Percentiles rank a stretch among this genome's conserved stretches.
These are phyloP conservation scores for Corchorus capsularis DNA, from an alignment of 345 rosid species.

Conservation along the genomic window DNA sequence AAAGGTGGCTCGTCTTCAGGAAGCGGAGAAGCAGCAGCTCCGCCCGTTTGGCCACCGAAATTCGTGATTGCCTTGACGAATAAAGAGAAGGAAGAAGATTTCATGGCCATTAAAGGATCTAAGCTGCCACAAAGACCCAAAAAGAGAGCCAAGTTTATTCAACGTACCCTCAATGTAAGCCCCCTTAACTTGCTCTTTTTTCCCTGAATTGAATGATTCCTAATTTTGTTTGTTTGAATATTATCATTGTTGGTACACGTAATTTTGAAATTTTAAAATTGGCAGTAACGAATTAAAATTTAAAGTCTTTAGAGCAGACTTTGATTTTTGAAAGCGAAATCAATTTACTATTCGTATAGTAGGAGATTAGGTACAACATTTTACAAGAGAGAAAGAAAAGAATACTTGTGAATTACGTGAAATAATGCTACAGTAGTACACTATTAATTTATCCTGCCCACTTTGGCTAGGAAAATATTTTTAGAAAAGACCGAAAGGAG, in stretches of 20 bases:
- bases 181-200: neutral
- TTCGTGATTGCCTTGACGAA: constrained; percentile 72
- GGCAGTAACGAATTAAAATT: neutral
- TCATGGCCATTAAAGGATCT: constrained; percentile 69
- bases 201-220: neutral
- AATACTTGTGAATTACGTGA: constrained; percentile 3
- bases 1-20: constrained; percentile 70
- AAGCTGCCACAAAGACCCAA: constrained; percentile 79
- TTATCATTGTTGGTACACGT: neutral
- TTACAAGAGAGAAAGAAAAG: neutral
- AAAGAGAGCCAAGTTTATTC: constrained; percentile 70
- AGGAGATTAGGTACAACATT: neutral
- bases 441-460: too few species aligned
- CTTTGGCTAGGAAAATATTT: too few species aligned
- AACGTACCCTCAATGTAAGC: constrained; percentile 77
- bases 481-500: too few species aligned
- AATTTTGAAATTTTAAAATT: neutral
- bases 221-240: neutral
- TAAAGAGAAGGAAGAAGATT: constrained; percentile 85
- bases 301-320: neutral
- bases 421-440: neutral
- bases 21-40: constrained; percentile 56
- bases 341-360: neutral
- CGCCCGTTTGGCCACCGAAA: constrained; percentile 68
- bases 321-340: constrained; percentile 10